Base-by-base conservation (phyloP, 2,329 filamentous ascomycete genomes). In the Neocatenulostroma microsporum region DNA sequence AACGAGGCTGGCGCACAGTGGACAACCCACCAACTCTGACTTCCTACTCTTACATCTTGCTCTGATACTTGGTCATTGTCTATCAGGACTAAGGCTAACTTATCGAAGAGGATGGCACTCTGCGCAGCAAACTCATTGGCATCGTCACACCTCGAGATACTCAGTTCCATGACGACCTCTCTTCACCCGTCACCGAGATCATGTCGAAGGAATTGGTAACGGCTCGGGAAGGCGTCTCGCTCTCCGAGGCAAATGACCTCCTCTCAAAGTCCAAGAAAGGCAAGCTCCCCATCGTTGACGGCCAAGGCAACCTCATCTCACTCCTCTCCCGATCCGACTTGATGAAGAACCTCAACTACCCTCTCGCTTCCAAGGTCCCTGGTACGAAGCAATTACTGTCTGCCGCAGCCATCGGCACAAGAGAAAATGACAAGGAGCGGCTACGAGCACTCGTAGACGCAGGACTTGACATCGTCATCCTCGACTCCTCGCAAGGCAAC, bases 101-200 rank as follows among this genome's bases (percentile, higher is more conserved):
- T 39, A 52, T 23, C 5, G n/a, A 57, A 98, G 93, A 95, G 68
- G 79, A 78, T 54, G 93, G 91, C 56, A 88, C 82, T 56, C 80
- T 98, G 42, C 85, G 86, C 54, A 96, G 91, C 50, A 96, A 94
- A 72, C 82, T 98, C 36, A 72, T 98, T 51, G 91, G 91, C 56
- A 98, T 98, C 58, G 85, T 98, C 61, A 98, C 93, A 43, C 94
- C 91, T 66, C 84, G 91, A 60, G 91, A 98, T 63, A 88, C 96
- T 46, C 91, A 98, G 67, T 98, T 98, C 67, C 88, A 95, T 68
- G 78, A 82, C 45, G 74, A 89, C 49, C 63, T 72, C 42, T 66
- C 73, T 45, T 77, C 80, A 54, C 72, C 84, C 14, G 84, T 98
- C 48, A 82, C 84, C 44, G 77, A 81, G 45, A 87, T 96, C 66